Evolutionary conservation across 2,329 filamentous ascomycete genomes (phyloP).

Genomic region (Neurospora sp.): DNA sequence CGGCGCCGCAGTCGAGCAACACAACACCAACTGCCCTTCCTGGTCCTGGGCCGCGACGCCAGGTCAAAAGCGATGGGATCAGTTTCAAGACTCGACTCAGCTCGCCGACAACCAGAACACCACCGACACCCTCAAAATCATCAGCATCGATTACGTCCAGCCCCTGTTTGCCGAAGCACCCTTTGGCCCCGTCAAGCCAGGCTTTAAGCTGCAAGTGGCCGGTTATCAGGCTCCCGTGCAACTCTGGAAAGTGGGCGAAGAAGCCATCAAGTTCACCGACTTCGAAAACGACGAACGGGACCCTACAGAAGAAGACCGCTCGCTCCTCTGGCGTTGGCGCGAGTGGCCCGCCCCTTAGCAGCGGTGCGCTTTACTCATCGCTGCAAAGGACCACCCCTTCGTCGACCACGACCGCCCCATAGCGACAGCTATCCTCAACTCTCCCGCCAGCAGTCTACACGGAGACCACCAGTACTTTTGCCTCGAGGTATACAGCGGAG

Average conservation of each 20-base stretch:
- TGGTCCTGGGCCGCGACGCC: neutral
- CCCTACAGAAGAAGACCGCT: neutral
- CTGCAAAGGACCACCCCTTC: neutral
- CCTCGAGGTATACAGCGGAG: neutral
- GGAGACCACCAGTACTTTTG: neutral
- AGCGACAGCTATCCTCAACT: neutral
- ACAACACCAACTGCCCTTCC: neutral
- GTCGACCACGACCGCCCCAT: neutral
- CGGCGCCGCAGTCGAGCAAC: neutral
- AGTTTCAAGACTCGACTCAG: neutral
- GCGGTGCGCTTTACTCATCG: neutral
- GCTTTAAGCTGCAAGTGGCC: neutral
- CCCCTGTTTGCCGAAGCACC: neutral
- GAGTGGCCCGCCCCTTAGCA: neutral
- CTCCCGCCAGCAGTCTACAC: neutral
- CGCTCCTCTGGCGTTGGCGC: neutral
- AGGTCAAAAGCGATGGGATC: neutral
- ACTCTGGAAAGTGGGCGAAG: neutral
- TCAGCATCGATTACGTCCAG: neutral
- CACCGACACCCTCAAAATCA: neutral
- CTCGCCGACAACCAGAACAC: neutral
- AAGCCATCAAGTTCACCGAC: neutral
- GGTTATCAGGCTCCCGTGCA: neutral
- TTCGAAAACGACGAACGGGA: neutral
- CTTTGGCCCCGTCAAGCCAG: neutral